Conservation (phyloP, 495 filamentous ascomycete genomes). For the Neurospora sp. region DNA sequence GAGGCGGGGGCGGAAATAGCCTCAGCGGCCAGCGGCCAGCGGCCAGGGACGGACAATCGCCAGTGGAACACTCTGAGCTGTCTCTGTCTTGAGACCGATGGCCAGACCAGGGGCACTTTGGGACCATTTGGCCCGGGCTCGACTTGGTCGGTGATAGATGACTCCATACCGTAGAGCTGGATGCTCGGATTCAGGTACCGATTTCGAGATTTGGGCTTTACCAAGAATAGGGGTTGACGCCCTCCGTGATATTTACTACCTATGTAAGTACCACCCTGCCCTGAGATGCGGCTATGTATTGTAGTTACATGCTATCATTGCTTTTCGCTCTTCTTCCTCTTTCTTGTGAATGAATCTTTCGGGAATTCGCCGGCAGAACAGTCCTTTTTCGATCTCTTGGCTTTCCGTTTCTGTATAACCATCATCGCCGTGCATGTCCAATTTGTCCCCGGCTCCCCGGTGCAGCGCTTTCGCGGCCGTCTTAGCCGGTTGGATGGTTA, state of each 20-base stretch:
- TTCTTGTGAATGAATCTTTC: background rate
- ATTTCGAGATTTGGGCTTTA: background rate
- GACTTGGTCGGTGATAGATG: background rate
- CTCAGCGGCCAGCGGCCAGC: background rate
- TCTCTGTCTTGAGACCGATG: background rate
- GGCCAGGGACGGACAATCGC: background rate
- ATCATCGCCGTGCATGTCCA: background rate
- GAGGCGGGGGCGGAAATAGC: background rate
- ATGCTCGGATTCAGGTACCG: background rate
- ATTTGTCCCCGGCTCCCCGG: background rate
- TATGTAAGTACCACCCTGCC: background rate
- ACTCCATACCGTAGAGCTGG: background rate
- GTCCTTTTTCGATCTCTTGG: background rate
- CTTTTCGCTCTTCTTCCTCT: background rate
- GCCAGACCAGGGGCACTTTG: background rate
- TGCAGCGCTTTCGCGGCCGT: background rate
- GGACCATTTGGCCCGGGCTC: background rate
- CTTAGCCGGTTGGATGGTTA: background rate
- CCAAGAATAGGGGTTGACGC: background rate
- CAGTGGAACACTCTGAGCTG: background rate
- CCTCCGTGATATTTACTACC: background rate
- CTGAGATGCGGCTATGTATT: background rate
- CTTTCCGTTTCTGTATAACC: background rate
- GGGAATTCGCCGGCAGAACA: background rate
- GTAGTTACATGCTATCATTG: too few species aligned